These are phyloP conservation scores for Boeremia lycopersici DNA, from an alignment of 2,329 filamentous ascomycete species.

Conservation along the genomic window DNA sequence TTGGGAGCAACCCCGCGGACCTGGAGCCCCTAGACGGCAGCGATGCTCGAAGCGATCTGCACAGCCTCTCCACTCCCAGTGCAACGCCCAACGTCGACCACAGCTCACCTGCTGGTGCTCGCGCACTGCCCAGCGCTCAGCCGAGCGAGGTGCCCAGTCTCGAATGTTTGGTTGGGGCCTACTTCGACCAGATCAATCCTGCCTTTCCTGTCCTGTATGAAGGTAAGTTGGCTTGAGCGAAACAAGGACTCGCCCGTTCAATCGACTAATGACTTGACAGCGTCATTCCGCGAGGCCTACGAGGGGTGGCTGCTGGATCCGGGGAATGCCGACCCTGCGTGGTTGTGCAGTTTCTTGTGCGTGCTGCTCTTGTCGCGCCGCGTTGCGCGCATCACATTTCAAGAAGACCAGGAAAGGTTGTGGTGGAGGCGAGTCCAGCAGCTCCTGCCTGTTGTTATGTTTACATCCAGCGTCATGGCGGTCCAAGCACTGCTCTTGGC, in stretches of 20 bases:
- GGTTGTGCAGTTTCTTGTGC: constrained; percentile 52
- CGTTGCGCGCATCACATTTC: constrained; percentile 39
- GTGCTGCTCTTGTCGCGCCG: constrained; percentile 50
- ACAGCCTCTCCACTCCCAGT: constrained; percentile 28
- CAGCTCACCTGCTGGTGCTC: constrained; percentile 29
- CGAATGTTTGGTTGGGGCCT: constrained; percentile 48
- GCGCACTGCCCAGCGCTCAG: constrained; percentile 11
- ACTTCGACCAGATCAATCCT: constrained; percentile 52
- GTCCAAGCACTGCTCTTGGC: constrained; percentile 53
- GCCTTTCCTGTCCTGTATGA: constrained; percentile 53
- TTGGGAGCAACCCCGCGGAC: constrained; percentile 50
- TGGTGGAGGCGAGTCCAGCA: constrained; percentile 52
- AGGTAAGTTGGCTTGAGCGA: constrained; percentile 15
- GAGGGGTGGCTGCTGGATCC: constrained; percentile 43
- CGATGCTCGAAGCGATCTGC: constrained; percentile 21
- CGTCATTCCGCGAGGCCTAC: constrained; percentile 51
- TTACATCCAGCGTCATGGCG: constrained; percentile 51
- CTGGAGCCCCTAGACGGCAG: constrained; percentile 25
- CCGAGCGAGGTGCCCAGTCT: constrained; percentile 28
- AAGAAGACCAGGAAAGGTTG: constrained; percentile 47
- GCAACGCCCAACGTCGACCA: constrained; percentile 27
- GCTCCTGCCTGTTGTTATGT: constrained; percentile 51
- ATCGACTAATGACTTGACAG: background rate
- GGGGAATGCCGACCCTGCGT: constrained; percentile 45
- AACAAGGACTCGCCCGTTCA: background rate